Evolutionary conservation across 164 flowering plant species (phyloP).

Genomic region (Chimonanthus salicifolius): DNA sequence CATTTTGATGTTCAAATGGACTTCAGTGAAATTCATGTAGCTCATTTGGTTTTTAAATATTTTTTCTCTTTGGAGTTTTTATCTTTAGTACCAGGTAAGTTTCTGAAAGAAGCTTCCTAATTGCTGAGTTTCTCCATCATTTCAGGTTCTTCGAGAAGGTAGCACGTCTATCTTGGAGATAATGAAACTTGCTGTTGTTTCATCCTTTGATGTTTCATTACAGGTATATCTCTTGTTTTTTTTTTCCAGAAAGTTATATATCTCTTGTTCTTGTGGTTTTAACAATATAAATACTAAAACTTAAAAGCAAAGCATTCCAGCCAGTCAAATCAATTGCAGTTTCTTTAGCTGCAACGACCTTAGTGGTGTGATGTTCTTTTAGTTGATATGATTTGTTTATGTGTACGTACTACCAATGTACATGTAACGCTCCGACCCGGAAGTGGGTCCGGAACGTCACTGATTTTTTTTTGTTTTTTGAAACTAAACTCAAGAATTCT

Average conservation of each 20-base stretch:
- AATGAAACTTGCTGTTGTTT: slow-evolving; percentile 67
- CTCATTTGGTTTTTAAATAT: slow-evolving; percentile 8
- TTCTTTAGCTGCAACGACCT: not conserved
- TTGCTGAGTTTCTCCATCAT: slow-evolving; percentile 12
- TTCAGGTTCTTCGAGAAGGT: slow-evolving; percentile 84
- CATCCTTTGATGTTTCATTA: slow-evolving; percentile 63
- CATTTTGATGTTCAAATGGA: slow-evolving; percentile 90
- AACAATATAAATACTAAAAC: not conserved
- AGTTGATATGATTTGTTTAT: too few species aligned
- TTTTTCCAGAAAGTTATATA: too few species aligned
- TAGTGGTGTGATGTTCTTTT: too few species aligned
- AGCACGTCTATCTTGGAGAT: slow-evolving; percentile 76
- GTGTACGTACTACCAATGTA: too few species aligned
- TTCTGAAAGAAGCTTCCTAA: not conserved
- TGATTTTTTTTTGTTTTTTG: too few species aligned
- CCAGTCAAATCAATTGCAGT: not conserved
- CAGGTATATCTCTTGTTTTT: slow-evolving; percentile 40
- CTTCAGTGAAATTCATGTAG: slow-evolving; percentile 96
- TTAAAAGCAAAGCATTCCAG: not conserved
- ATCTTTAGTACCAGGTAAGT: not conserved
- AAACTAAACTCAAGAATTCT: too few species aligned
- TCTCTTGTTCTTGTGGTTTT: not conserved
- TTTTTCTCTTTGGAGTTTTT: slow-evolving; percentile 4
- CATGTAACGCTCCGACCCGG: too few species aligned
- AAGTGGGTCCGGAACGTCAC: too few species aligned